Evolutionary conservation across 805 yeast species (phyloP).

Genomic region (Scheffersomyces lignosus): DNA sequence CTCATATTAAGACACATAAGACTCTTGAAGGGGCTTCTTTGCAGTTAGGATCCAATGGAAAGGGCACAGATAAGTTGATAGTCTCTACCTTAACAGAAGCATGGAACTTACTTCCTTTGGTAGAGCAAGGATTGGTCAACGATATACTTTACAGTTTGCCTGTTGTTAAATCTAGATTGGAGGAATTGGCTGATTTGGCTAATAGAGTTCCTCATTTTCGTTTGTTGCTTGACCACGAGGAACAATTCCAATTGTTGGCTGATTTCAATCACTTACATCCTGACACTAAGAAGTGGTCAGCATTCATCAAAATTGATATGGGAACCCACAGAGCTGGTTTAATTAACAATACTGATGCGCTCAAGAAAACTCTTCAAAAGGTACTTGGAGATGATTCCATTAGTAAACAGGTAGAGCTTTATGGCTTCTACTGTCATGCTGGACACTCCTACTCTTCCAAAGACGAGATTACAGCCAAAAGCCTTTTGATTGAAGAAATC

Average conservation of each 20-base stretch:
- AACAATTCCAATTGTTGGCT: conserved; percentile 52
- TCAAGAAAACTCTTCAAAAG: conserved; percentile 35
- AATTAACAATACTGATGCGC: conserved; percentile 25
- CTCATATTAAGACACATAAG: conserved; percentile 78
- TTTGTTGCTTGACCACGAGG: conserved; percentile 60
- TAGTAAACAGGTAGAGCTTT: conserved; percentile 41
- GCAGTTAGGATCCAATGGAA: conserved; percentile 51
- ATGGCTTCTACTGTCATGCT: conserved; percentile 77
- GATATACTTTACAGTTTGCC: conserved; percentile 42
- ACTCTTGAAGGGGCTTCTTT: conserved; percentile 56
- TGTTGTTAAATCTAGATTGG: conserved; percentile 46
- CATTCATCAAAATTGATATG: conserved; percentile 67
- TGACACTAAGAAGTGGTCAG: conserved; percentile 49
- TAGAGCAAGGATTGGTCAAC: conserved; percentile 34
- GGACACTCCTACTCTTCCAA: conserved; percentile 68
- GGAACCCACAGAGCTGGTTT: conserved; percentile 75
- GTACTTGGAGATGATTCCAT: conserved; percentile 23
- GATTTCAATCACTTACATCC: conserved; percentile 30
- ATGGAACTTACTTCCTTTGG: conserved; percentile 47
- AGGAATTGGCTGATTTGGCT: conserved; percentile 47
- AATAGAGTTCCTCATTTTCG: conserved; percentile 45
- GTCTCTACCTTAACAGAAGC: conserved; percentile 74
- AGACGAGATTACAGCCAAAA: conserved; percentile 46
- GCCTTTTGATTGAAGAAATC: conserved; percentile 55
- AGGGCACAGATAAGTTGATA: conserved; percentile 50